A percentile compares a stretch with the other conserved stretches of the same genome.
Conservation (phyloP, 2,329 filamentous ascomycete species). For the Beauveria scarabaeidicola region DNA sequence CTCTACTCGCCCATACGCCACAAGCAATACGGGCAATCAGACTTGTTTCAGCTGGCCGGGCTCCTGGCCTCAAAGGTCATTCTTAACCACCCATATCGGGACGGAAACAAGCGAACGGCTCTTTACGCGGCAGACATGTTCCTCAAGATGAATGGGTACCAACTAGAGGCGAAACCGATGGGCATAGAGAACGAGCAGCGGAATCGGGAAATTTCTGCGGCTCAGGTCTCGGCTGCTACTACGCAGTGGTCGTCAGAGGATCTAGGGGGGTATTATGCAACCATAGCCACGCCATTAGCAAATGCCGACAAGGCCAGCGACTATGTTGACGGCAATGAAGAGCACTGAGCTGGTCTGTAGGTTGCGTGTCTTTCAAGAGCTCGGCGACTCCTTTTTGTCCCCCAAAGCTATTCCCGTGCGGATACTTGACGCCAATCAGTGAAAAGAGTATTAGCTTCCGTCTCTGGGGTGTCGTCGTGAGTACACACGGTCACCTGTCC, state of each 20-base stretch:
- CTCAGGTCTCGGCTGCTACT: constrained; percentile 15
- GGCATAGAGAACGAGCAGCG: neutral
- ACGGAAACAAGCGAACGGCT: constrained; percentile 17
- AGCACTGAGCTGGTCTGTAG: neutral
- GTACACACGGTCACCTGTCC: constrained; percentile 13
- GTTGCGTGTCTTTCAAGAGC: constrained; percentile 10
- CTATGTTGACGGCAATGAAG: no score
- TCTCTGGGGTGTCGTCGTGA: neutral
- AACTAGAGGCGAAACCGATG: constrained; percentile 9
- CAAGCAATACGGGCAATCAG: constrained; percentile 14
- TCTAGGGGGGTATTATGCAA: constrained; percentile 13
- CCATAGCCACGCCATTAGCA: constrained; percentile 8
- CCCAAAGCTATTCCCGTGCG: no score
- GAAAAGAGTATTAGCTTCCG: neutral
- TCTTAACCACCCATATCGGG: constrained; percentile 16
- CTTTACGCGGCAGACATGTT: constrained; percentile 17
- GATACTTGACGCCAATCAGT: no score
- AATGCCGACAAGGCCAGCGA: neutral
- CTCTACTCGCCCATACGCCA: constrained; percentile 12
- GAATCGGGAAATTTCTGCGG: constrained; percentile 10
- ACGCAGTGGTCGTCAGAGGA: constrained; percentile 16
- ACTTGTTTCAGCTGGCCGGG: constrained; percentile 16
- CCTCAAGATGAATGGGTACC: constrained; percentile 16
- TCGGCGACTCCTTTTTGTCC: constrained; percentile 13
- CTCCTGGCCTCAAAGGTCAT: constrained; percentile 17